phyloP scores from a whole-genome alignment of 192 early-diverging fungal genomes.

The Rhizophagus clarus region DNA sequence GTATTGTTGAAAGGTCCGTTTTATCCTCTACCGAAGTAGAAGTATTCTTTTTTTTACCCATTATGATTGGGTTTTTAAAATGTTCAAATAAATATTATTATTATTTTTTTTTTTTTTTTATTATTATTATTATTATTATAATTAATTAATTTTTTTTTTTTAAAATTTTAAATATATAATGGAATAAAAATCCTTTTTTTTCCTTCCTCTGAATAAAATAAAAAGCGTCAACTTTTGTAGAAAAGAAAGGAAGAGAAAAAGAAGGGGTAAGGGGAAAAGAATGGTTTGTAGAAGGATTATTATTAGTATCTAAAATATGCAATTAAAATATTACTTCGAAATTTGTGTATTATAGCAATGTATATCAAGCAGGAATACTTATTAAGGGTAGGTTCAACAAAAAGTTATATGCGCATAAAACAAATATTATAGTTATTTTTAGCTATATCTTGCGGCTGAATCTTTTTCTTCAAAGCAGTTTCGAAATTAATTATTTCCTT shows the following conservation, averaged over 20 bases:
- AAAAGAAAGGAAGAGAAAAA: neutral
- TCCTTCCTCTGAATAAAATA: neutral
- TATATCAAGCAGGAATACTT: neutral
- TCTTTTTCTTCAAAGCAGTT: neutral
- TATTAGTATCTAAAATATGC: neutral
- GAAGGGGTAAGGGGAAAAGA: slow-evolving; percentile 2
- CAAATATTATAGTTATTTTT: neutral
- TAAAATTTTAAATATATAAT: neutral
- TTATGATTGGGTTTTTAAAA: neutral
- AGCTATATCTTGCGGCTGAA: neutral
- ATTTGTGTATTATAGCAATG: neutral
- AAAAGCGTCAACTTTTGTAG: neutral
- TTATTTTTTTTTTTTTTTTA: neutral
- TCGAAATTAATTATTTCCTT: neutral
- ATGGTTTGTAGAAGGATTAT: neutral
- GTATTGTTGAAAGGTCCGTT: slow-evolving; percentile 33
- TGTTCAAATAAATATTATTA: neutral
- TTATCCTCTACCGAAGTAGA: slow-evolving; percentile 26
- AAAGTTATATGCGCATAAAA: neutral
- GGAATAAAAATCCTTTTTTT: neutral
- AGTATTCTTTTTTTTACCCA: slow-evolving; percentile 22
- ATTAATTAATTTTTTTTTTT: neutral
- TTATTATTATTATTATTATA: neutral
- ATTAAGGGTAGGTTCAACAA: neutral
- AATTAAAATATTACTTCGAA: neutral